phyloP scores from a whole-genome alignment of 805 yeast genomes.

The Debaryomyces maramus region DNA sequence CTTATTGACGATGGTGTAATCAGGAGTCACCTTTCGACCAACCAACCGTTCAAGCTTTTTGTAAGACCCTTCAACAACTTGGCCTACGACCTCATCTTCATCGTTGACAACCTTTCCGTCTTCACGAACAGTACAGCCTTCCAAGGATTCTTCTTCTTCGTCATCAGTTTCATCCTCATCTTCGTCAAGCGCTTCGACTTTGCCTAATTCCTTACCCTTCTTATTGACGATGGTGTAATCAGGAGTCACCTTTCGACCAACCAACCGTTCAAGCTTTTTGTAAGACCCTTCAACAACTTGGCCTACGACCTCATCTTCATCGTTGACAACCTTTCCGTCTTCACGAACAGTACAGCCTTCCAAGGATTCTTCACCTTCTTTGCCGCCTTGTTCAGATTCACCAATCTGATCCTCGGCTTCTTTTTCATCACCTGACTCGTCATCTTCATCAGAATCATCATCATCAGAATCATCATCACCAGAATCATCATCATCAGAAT shows the following conservation, averaged over 20 bases:
- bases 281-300: slow-evolving; percentile 3
- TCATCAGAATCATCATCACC: too few species aligned
- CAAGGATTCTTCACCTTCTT: not conserved
- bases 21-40: slow-evolving; percentile 3
- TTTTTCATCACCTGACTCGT: not conserved
- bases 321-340: slow-evolving; percentile 4
- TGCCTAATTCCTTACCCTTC: slow-evolving; percentile 2
- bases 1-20: slow-evolving; percentile 1
- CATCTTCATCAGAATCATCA: too few species aligned
- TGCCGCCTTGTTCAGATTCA: too few species aligned
- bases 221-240: slow-evolving; percentile 2
- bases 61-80: slow-evolving; percentile 4
- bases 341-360: slow-evolving; percentile 1
- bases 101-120: not conserved
- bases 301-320: slow-evolving; percentile 2
- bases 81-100: slow-evolving; percentile 2
- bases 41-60: slow-evolving; percentile 2
- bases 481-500: too few species aligned
- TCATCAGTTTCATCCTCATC: slow-evolving; percentile 1
- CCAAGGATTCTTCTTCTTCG: not conserved
- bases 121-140: not conserved
- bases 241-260: slow-evolving; percentile 4
- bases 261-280: slow-evolving; percentile 3
- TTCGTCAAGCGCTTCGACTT: not conserved
- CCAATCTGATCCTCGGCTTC: too few species aligned